Evolutionary conservation across 768 basidiomycete genomes (phyloP), one percentile per base, ranked within the genome.

Genomic region (Piloderma croceum): DNA sequence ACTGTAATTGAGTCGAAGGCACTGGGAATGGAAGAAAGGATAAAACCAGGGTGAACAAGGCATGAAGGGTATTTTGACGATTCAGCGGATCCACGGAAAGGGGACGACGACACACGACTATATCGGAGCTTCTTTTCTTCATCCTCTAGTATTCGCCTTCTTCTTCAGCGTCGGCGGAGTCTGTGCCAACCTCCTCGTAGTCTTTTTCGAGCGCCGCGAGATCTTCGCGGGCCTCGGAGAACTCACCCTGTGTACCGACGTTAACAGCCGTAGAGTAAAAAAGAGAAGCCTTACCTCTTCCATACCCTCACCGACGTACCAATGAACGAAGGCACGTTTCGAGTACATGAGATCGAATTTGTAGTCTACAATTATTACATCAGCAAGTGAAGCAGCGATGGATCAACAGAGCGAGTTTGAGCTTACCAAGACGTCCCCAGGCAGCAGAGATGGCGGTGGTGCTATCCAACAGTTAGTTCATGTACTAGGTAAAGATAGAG

Each of bases 151-250:
- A 77, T 51, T 78, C 77, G 41, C 61, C 71, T 53, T 73, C 73
- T 47, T 72, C 69, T 43, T 71, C 74, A 20, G 57, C 68, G 44
- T 74, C 72, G 27, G 68, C 71, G 24, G 71, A 73, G 55, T 69
- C 67, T 21, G 67, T 69, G 38, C 80, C 77, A 50, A 83, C 90
- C 61, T 96, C 90, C 61, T 90, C 89, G 54, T 91, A 92, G 51
- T 91, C 90, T 65, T 91, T 96, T 74, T 97, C 94, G 41, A 99
- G 81, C n/a, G 94, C 94, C n/a, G 94, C 96, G 43, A 99, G 83
- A 62, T 99, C 94, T 69, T 99, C 96, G 45, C 94, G 86, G 15
- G 94, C 94, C 71, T 97, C 94, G 15, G 90, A 93, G 71, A 98
- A 97, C 70, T 99, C 94, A 61, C 94, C 94, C 77, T 79, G 45